Percentiles rank a stretch among this genome's conserved stretches.
Conservation (phyloP, 345 rosid genomes). For the Boechera divaricarpa region DNA sequence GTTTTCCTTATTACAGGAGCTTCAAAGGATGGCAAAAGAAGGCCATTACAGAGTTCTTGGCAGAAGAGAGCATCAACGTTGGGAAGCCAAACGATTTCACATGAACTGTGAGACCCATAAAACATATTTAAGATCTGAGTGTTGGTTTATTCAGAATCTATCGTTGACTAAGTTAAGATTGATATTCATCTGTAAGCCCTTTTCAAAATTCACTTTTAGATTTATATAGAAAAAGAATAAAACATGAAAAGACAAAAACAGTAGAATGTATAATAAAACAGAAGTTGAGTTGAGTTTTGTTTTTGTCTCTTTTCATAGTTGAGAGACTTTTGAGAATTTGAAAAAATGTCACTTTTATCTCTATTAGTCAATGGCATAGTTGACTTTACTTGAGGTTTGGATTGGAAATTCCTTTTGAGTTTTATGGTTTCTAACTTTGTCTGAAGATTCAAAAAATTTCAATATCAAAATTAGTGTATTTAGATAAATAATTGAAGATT, state of each 20-base stretch:
- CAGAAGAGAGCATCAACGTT: conserved; percentile 62
- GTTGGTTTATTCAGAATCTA: conserved; percentile 17
- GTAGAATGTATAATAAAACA: conserved; percentile 21
- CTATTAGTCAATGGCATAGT: conserved; percentile 2
- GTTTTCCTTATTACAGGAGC: conserved; percentile 59
- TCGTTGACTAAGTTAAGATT: conserved; percentile 12
- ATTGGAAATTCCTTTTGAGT: not conserved
- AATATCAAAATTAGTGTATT: not conserved
- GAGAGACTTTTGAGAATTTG: not conserved
- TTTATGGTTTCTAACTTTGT: conserved; percentile 2
- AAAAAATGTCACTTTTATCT: conserved; percentile 15
- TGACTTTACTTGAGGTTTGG: conserved; percentile 10
- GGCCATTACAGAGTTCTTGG: conserved; percentile 67
- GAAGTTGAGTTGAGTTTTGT: conserved; percentile 20
- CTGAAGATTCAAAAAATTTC: not conserved
- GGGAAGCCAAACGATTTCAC: conserved; percentile 71
- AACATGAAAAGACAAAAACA: conserved; percentile 16
- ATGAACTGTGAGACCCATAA: conserved; percentile 20
- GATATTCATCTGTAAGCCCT: not conserved
- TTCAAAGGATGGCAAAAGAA: conserved; percentile 92
- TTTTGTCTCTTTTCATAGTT: conserved; percentile 26
- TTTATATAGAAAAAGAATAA: not conserved
- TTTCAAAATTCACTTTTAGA: not conserved
- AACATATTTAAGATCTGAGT: conserved; percentile 12
- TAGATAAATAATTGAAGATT: not conserved